Evolutionary conservation across 2,329 filamentous ascomycete genomes (phyloP).

Genomic region (Fusarium sp.): DNA sequence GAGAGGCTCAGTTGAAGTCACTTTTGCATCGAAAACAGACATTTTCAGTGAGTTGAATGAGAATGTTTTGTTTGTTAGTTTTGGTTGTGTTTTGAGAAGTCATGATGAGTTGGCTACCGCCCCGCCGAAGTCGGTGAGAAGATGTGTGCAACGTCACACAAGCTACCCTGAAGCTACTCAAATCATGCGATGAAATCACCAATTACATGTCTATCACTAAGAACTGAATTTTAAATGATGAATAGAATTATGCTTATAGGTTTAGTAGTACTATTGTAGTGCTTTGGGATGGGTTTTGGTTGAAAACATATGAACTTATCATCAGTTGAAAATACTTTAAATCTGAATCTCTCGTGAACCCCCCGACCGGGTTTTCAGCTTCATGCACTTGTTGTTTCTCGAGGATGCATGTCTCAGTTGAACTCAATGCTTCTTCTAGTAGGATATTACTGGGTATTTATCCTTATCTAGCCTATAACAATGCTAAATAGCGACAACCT

Average conservation of each 20-base stretch:
- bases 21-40: conserved; percentile 55
- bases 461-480: not conserved
- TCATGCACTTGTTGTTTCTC: not conserved
- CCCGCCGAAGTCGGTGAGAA: conserved; percentile 33
- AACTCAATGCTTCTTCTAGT: not conserved
- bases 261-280: rapidly evolving
- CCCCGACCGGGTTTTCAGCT: not conserved
- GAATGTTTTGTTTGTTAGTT: not conserved
- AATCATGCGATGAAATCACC: not conserved
- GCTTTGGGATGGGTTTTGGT: rapidly evolving
- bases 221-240: rapidly evolving
- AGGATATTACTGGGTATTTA: too few species aligned
- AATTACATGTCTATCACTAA: not conserved
- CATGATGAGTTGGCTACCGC: conserved; percentile 1
- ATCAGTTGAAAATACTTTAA: rapidly evolving
- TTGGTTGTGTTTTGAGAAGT: conserved; percentile 2
- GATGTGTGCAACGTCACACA: conserved; percentile 12
- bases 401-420: not conserved
- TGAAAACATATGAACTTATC: rapidly evolving
- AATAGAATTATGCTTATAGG: not conserved
- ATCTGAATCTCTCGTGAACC: rapidly evolving
- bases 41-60: conserved; percentile 40
- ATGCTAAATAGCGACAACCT: not conserved
- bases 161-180: conserved; percentile 23
- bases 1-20: conserved; percentile 56